Evolutionary conservation across 192 early-diverging fungal species (phyloP).

Genomic region (Coemansia sp.): DNA sequence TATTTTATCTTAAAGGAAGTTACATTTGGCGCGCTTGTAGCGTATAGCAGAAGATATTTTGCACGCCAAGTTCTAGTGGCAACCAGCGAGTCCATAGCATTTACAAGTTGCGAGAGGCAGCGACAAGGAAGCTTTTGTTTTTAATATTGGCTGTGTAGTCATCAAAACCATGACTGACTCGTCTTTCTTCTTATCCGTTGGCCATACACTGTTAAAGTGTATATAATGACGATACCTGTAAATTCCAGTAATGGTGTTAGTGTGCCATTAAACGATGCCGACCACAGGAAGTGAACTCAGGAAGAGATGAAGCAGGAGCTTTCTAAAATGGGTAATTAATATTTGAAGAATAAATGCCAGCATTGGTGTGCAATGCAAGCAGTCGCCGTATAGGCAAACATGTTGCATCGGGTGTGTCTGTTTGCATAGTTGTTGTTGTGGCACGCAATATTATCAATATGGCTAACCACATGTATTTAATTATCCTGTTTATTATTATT

Average conservation of each 20-base stretch:
- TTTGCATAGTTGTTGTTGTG: background rate
- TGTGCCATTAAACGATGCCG: conserved; percentile 17
- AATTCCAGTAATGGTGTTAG: conserved; percentile 9
- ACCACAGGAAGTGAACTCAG: conserved; percentile 28
- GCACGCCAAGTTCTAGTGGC: too few species aligned
- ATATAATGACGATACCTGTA: conserved; percentile 3
- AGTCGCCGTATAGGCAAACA: background rate
- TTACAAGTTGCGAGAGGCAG: background rate
- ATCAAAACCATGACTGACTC: background rate
- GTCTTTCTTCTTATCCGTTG: background rate
- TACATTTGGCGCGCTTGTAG: background rate
- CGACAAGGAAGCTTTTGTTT: background rate
- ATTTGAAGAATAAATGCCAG: background rate
- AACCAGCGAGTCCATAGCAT: background rate
- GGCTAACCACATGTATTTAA: background rate
- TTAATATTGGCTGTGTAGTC: background rate
- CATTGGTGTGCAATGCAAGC: background rate
- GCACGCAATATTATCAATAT: too few species aligned
- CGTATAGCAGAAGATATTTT: too few species aligned
- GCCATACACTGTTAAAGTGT: background rate
- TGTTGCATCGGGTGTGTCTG: background rate
- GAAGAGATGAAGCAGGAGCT: conserved; percentile 41
- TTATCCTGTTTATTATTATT: conserved; percentile 2
- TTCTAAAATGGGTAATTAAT: conserved; percentile 43
- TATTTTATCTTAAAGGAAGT: background rate